Base-by-base conservation (phyloP, 192 early-diverging fungal genomes). In the Neocallimastix lanati region DNA sequence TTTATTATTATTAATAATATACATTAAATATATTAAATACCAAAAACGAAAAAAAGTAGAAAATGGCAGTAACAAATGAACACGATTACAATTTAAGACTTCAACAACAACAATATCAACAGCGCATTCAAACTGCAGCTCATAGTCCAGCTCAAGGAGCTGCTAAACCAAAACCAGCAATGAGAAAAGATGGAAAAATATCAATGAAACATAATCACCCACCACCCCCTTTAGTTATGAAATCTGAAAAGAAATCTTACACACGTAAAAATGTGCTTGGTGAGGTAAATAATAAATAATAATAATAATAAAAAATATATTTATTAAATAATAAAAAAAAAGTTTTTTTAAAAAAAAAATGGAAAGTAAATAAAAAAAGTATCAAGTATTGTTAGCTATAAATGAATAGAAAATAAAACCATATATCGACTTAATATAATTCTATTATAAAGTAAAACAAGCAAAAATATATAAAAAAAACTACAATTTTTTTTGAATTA, bases 221-320 rank as follows among this genome's bases (percentile, higher is more conserved):
- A 27, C 80, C 84, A 14, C 88, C 89, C 21, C 88, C 88, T 27
- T 77, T 82, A 1, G 28, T 82, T 30, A 82, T 90, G 30, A 30
- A 77, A 58, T 86, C 88, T 77, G 79, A 77, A 33, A 86, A 83
- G 28, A 58, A 76, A 11, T 67, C 38, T 4, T 90, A 88, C 79
- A 82, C 29, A 36, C 82, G 84, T 11, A 85, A 85, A 7, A 76
- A 78, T 15, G 77, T 86, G 28, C 84, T 90, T 12, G 89, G 89
- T 29, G 87, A 90, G 84, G 89, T 90, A 83, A 76, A 14, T 33
- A 6, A 33, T 33, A 6, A 33, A 33, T 33, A 33, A 6, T 33
- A 33, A 6, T 33, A 33, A 6, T 33, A 6, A 6, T 3, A 6
- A 6, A 33, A 6, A 6, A 33, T 33, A 6, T 33, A 6, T 33